These are phyloP conservation scores for Phlegmacium glaucopus DNA, from an alignment of 768 basidiomycete genomes.

Conservation along the genomic window DNA sequence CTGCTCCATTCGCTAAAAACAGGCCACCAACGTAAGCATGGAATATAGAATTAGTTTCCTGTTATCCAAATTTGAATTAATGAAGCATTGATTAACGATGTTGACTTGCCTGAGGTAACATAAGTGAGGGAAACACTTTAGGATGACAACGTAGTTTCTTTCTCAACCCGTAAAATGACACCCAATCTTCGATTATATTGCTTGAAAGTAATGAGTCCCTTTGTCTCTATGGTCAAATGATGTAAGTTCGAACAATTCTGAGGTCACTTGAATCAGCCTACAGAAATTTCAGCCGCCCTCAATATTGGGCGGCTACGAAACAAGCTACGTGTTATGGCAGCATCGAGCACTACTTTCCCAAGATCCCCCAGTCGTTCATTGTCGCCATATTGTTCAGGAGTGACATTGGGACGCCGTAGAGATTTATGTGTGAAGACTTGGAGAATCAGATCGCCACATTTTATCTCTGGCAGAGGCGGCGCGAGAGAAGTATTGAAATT, in stretches of 20 bases:
- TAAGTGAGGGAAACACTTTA: slow-evolving; percentile 31
- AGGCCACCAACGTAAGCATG: slow-evolving; percentile 68
- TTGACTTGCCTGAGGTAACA: slow-evolving; percentile 37
- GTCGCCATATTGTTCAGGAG: slow-evolving; percentile 43
- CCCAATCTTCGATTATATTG: slow-evolving; percentile 45
- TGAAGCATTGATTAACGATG: slow-evolving; percentile 10
- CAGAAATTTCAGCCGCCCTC: slow-evolving; percentile 46
- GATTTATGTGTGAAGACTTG: slow-evolving; percentile 72
- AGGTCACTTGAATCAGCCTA: slow-evolving; percentile 29
- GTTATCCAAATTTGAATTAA: slow-evolving; percentile 7
- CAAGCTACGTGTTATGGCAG: slow-evolving; percentile 42
- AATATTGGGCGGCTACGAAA: slow-evolving; percentile 52
- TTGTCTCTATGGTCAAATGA: slow-evolving; percentile 22
- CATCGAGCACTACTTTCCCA: slow-evolving; percentile 45
- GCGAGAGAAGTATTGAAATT: slow-evolving; percentile 16
- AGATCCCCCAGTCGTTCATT: slow-evolving; percentile 55
- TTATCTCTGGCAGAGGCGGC: slow-evolving; percentile 39
- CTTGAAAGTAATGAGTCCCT: slow-evolving; percentile 36
- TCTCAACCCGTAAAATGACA: slow-evolving; percentile 41
- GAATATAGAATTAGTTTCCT: slow-evolving; percentile 54
- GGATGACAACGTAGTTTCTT: slow-evolving; percentile 47
- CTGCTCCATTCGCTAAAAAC: slow-evolving; percentile 50
- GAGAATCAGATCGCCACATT: slow-evolving; percentile 48
- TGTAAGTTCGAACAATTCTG: slow-evolving; percentile 3
- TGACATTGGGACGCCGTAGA: slow-evolving; percentile 38